Conservation (phyloP, 805 yeast genomes). For the Vanderwaltozyma verrucispora region DNA sequence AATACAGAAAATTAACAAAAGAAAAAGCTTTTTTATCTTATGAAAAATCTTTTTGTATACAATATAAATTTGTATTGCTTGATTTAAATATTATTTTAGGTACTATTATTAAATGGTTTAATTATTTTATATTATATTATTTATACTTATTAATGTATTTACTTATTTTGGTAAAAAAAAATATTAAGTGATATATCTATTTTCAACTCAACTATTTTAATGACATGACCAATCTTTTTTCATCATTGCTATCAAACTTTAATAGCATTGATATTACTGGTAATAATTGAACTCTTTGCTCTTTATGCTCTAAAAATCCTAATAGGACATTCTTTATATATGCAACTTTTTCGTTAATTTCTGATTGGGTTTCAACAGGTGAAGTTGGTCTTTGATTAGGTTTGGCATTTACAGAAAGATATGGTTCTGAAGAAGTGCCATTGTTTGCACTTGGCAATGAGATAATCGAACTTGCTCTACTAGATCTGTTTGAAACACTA, state of each 20-base stretch:
- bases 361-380: slow-evolving; percentile 8
- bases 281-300: slow-evolving; percentile 74
- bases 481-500: slow-evolving; percentile 20
- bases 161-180: too few relatives aligned
- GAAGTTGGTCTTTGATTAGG: neutral
- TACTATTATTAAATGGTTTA: too few relatives aligned
- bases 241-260: slow-evolving; percentile 60
- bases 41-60: too few relatives aligned
- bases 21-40: too few relatives aligned
- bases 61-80: too few relatives aligned
- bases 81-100: too few relatives aligned
- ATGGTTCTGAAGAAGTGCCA: neutral
- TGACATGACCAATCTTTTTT: slow-evolving; percentile 55
- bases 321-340: slow-evolving; percentile 83
- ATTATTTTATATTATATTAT: too few relatives aligned
- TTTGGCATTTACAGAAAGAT: neutral
- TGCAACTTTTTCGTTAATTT: slow-evolving; percentile 44
- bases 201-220: slow-evolving; percentile 20
- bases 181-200: neutral
- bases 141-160: too few relatives aligned
- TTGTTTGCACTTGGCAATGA: slow-evolving; percentile 15
- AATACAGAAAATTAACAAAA: too few relatives aligned
- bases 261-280: slow-evolving; percentile 79
- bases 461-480: slow-evolving; percentile 31
- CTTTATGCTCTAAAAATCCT: slow-evolving; percentile 85